A percentile compares a stretch with the other conserved stretches of the same genome.
These are phyloP conservation scores for Rutstroemia sp. DNA, from an alignment of 2,329 filamentous ascomycete species.

Conservation along the genomic window DNA sequence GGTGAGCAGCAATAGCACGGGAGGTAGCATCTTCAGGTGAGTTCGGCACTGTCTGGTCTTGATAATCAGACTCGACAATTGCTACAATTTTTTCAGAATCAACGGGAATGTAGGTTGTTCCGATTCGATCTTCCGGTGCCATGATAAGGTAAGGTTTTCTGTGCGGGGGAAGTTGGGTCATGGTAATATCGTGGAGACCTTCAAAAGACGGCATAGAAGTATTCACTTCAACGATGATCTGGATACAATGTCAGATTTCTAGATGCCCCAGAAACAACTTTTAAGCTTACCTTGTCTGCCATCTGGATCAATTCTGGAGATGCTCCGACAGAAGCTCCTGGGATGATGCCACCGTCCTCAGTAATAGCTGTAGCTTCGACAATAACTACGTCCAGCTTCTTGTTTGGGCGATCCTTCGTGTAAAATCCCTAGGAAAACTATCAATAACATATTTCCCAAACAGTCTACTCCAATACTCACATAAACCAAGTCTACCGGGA, in stretches of 20 bases:
- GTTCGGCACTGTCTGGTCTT: slow-evolving; percentile 69
- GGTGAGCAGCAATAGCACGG: slow-evolving; percentile 64
- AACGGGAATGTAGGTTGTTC: slow-evolving; percentile 71
- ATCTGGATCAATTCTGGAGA: slow-evolving; percentile 82
- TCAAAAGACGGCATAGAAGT: slow-evolving; percentile 78
- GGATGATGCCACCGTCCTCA: slow-evolving; percentile 82
- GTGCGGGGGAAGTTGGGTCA: slow-evolving; percentile 74
- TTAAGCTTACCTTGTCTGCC: slow-evolving; percentile 62
- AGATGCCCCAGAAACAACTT: neutral
- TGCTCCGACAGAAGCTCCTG: slow-evolving; percentile 77
- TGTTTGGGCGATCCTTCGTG: slow-evolving; percentile 64
- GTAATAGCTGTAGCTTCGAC: slow-evolving; percentile 84
- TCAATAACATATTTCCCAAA: neutral
- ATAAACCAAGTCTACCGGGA: slow-evolving; percentile 79
- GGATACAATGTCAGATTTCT: slow-evolving; percentile 5
- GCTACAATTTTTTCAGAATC: slow-evolving; percentile 81
- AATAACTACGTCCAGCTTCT: slow-evolving; percentile 68
- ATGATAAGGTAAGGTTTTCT: slow-evolving; percentile 84
- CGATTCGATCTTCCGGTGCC: slow-evolving; percentile 78
- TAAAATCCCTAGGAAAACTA: slow-evolving; percentile 57
- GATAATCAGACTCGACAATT: slow-evolving; percentile 77
- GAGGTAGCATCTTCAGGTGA: slow-evolving; percentile 67
- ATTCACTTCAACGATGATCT: slow-evolving; percentile 88
- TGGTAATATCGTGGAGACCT: slow-evolving; percentile 83
- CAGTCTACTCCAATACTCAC: slow-evolving; percentile 33